Evolutionary conservation across 2,329 filamentous ascomycete genomes (phyloP).

Genomic region (Sporothrix schenckii): DNA sequence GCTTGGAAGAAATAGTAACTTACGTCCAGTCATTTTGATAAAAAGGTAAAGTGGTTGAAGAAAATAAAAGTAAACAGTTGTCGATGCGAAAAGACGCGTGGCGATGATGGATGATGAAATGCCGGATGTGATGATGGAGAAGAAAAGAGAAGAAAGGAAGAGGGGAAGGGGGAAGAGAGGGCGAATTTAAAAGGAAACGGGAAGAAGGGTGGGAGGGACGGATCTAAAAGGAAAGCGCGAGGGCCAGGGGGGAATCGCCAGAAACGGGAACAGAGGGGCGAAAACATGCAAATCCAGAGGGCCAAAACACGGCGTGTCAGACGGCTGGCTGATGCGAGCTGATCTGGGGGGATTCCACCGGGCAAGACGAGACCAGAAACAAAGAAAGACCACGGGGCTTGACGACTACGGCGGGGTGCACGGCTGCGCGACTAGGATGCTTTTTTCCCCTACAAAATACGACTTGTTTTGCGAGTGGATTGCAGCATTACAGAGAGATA

Average conservation of each 20-base stretch:
- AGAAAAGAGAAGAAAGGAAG: constrained; percentile 14
- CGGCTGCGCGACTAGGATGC: constrained; percentile 8
- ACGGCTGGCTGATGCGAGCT: constrained; percentile 28
- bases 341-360: constrained; percentile 10
- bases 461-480: neutral
- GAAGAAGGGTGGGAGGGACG: constrained; percentile 17
- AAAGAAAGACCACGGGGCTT: constrained; percentile 11
- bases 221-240: constrained; percentile 16
- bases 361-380: constrained; percentile 16
- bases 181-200: constrained; percentile 31
- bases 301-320: constrained; percentile 9
- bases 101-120: constrained; percentile 40
- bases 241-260: neutral
- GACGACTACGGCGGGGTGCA: constrained; percentile 13
- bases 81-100: constrained; percentile 37
- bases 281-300: constrained; percentile 21
- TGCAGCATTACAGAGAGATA: neutral
- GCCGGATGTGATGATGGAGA: constrained; percentile 26
- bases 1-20: constrained; percentile 46
- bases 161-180: constrained; percentile 18
- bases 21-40: constrained; percentile 73
- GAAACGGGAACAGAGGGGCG: constrained; percentile 20
- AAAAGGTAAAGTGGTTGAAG: constrained; percentile 43
- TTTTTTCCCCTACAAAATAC: neutral
- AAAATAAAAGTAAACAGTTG: constrained; percentile 38